Percentiles rank a stretch among this genome's conserved stretches.
Conservation (phyloP, 108 stramenopile species). For the Nannochloropsis gaditana region DNA sequence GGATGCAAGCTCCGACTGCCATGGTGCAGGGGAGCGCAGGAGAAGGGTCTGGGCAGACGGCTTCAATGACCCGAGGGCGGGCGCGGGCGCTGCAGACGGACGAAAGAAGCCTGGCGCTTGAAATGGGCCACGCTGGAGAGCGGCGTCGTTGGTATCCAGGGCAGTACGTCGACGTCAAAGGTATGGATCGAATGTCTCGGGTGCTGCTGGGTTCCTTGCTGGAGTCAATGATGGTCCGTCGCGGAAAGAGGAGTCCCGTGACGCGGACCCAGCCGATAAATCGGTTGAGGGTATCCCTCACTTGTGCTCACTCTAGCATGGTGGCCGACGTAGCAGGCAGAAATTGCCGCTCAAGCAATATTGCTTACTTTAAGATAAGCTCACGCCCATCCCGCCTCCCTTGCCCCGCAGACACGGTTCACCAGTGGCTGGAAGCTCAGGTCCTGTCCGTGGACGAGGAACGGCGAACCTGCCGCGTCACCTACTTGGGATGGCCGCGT, state of each 20-base stretch:
- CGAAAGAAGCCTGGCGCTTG: not conserved
- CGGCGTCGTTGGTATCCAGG: not conserved
- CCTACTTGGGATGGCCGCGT: constrained; percentile 97
- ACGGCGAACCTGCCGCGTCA: constrained; percentile 60
- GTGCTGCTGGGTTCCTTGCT: too few relatives aligned
- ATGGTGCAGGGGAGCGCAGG: not conserved
- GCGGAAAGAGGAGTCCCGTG: too few relatives aligned
- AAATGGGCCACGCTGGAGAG: not conserved
- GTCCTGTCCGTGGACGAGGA: constrained; percentile 72
- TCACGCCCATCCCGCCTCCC: not conserved
- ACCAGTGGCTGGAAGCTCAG: constrained; percentile 93
- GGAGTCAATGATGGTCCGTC: too few relatives aligned
- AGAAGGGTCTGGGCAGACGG: too few relatives aligned
- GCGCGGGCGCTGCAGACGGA: too few relatives aligned
- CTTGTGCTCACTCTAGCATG: too few relatives aligned
- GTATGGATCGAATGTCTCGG: not conserved
- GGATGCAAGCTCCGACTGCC: constrained; percentile 39
- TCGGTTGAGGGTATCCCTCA: too few relatives aligned
- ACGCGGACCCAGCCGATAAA: too few relatives aligned
- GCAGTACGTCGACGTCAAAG: constrained; percentile 4
- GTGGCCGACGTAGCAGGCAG: too few relatives aligned
- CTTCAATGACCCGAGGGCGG: too few relatives aligned
- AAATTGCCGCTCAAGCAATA: too few relatives aligned
- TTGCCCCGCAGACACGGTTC: constrained; percentile 69
- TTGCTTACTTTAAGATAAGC: not conserved